Percentiles rank a stretch among this genome's conserved stretches.
Evolutionary conservation across 2,329 filamentous ascomycete genomes (phyloP).

Genomic region (Claviceps quebecensis): DNA sequence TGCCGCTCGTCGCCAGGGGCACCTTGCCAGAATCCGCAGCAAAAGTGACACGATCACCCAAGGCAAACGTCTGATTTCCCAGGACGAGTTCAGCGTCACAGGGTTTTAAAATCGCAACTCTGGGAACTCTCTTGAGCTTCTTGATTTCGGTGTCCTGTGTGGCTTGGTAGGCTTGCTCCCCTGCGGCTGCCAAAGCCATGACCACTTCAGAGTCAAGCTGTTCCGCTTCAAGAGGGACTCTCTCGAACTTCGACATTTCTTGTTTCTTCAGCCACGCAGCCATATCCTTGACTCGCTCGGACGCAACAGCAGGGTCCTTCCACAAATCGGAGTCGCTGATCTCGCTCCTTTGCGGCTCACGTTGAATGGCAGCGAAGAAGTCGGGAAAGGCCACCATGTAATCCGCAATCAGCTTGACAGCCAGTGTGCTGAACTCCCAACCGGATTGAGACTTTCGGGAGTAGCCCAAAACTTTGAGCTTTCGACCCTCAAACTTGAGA

Average conservation of each 20-base stretch:
- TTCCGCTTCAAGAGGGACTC: slow-evolving; percentile 89
- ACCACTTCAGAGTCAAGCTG: slow-evolving; percentile 90
- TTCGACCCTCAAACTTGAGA: slow-evolving; percentile 90
- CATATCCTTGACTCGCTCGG: slow-evolving; percentile 81
- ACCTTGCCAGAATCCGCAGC: slow-evolving; percentile 88
- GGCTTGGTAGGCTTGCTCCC: slow-evolving; percentile 46
- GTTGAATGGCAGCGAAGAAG: slow-evolving; percentile 80
- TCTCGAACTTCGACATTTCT: slow-evolving; percentile 83
- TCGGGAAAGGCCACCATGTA: slow-evolving; percentile 95
- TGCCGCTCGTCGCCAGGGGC: slow-evolving; percentile 80
- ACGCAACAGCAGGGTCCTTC: slow-evolving; percentile 54
- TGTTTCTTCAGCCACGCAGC: slow-evolving; percentile 83
- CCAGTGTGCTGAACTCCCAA: slow-evolving; percentile 89
- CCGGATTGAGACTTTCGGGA: slow-evolving; percentile 74
- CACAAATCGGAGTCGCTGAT: slow-evolving; percentile 81
- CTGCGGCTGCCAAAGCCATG: slow-evolving; percentile 60
- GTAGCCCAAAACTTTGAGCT: slow-evolving; percentile 90
- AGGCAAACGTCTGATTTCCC: slow-evolving; percentile 64
- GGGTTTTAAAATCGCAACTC: slow-evolving; percentile 82
- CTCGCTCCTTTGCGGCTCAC: slow-evolving; percentile 73
- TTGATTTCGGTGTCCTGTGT: slow-evolving; percentile 44
- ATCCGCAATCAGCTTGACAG: slow-evolving; percentile 63
- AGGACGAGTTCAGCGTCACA: slow-evolving; percentile 88
- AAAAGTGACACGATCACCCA: slow-evolving; percentile 89
- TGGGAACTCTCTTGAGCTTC: slow-evolving; percentile 67